Conservation (phyloP, 495 filamentous ascomycete species). For the Penicillium odoratum region DNA sequence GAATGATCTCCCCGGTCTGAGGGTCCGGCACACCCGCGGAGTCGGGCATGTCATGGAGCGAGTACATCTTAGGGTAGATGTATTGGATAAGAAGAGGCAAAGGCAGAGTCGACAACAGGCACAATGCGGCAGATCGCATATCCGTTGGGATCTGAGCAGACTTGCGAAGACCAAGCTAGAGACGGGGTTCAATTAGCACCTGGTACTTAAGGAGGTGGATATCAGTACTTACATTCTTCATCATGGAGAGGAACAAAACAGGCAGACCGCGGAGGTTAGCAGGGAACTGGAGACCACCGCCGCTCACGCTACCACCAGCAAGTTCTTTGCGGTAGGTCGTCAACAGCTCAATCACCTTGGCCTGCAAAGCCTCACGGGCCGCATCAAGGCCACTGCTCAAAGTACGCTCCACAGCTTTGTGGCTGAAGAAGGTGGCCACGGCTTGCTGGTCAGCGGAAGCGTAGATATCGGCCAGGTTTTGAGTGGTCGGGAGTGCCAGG, state of each 20-base stretch:
- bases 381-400: constrained; percentile 85
- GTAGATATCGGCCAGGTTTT: constrained; percentile 85
- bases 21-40: constrained; percentile 81
- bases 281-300: constrained; percentile 88
- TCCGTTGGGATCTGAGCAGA: constrained; percentile 96
- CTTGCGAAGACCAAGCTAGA: constrained; percentile 84
- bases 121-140: constrained; percentile 90
- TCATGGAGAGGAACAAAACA: constrained; percentile 87
- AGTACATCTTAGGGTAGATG: constrained; percentile 93
- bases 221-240: constrained; percentile 73
- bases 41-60: constrained; percentile 98
- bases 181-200: constrained; percentile 20
- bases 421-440: constrained; percentile 90
- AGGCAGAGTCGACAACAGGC: constrained; percentile 87
- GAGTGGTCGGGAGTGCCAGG: constrained; percentile 87
- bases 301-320: constrained; percentile 92
- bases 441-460: constrained; percentile 93
- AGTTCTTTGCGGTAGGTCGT: constrained; percentile 97
- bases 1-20: constrained; percentile 79
- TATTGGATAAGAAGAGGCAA: constrained; percentile 92
- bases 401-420: constrained; percentile 93
- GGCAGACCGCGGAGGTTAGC: constrained; percentile 85
- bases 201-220: not conserved
- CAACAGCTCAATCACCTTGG: constrained; percentile 88
- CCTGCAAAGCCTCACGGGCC: constrained; percentile 84